phyloP scores from a whole-genome alignment of 2,329 filamentous ascomycete species.

The Arthrobotrys conoides region DNA sequence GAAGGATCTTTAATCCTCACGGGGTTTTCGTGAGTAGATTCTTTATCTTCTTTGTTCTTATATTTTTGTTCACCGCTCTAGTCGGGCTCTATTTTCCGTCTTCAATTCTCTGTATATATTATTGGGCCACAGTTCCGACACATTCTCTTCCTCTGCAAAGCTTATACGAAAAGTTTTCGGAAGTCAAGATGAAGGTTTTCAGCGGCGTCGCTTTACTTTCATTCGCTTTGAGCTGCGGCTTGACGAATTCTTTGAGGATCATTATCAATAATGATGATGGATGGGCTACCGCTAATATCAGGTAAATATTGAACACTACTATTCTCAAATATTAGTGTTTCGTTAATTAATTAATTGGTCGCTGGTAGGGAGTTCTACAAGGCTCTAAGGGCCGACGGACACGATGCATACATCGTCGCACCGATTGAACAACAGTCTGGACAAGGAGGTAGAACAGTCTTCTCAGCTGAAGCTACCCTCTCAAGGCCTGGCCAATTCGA shows the following conservation, averaged over 20 bases:
- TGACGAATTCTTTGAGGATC: conserved; percentile 37
- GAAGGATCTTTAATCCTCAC: conserved; percentile 22
- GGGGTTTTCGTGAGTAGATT: conserved; percentile 26
- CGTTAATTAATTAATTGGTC: conserved; percentile 30
- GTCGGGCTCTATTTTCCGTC: background rate
- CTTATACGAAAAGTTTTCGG: conserved; percentile 18
- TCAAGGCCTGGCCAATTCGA: conserved; percentile 68
- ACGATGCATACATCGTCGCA: conserved; percentile 68
- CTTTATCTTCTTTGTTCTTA: background rate
- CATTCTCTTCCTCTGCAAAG: background rate
- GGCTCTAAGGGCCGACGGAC: conserved; percentile 66
- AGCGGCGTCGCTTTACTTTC: conserved; percentile 8
- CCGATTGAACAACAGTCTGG: conserved; percentile 69
- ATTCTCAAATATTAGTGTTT: background rate
- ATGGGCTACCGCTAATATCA: conserved; percentile 68
- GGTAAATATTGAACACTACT: conserved; percentile 19
- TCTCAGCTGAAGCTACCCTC: conserved; percentile 68
- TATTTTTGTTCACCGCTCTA: background rate
- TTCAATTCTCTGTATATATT: background rate
- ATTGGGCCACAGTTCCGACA: background rate
- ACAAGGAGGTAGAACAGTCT: conserved; percentile 69
- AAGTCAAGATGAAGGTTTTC: conserved; percentile 41
- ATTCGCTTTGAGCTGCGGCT: conserved; percentile 19
- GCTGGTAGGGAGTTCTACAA: conserved; percentile 66
- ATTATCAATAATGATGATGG: conserved; percentile 67